Evolutionary conservation across 441 rosid species (phyloP), one percentile per base, ranked within the genome.

Genomic region (Oxalis stricta): DNA sequence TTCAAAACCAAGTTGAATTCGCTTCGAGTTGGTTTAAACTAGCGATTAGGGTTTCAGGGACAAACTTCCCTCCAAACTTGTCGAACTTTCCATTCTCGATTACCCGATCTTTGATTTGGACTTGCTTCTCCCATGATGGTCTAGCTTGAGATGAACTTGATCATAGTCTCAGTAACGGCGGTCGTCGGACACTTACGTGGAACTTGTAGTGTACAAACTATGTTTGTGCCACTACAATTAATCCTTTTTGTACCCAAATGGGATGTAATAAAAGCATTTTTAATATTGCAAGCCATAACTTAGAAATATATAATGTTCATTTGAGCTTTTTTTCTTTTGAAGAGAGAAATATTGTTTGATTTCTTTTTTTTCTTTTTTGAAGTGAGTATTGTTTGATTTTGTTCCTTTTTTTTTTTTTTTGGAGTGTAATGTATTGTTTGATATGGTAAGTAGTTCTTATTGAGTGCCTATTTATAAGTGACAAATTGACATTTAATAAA

Each of bases 31-130:
- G 50, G 26, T 16, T 42, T 46, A 79, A 60, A 49, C 67, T 41
- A 50, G 72, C 33, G 1, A 85, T 62, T 29, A 82, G 53, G 11
- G 75, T 69, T 58, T 85, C 95, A 2, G 92, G 84, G 42, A 82
- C 95, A 60, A 35, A 85, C 55, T 65, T 76, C 39, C 95, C 93
- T 28, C 95, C 93, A 51, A 73, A 81, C 53, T 44, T 72, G 10
- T 85, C 95, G 18, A 72, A 84, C 52, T 56, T 68, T 41, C 78
- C 95, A 0, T 44, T 38, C 17, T 15, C 33, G 3, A 36, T 18
- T 24, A 14, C 41, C 14, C 38, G 16, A n/a, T 30, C 18, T 1
- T 62, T 21, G 18, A 2, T 18, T 14, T 41, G 44, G 21, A 21
- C 23, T 10, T 15, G 15, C 10, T 7, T 49, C 17, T 24, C 40